Conservation (phyloP, 345 rosid species). For the Moricandia arvensis region DNA sequence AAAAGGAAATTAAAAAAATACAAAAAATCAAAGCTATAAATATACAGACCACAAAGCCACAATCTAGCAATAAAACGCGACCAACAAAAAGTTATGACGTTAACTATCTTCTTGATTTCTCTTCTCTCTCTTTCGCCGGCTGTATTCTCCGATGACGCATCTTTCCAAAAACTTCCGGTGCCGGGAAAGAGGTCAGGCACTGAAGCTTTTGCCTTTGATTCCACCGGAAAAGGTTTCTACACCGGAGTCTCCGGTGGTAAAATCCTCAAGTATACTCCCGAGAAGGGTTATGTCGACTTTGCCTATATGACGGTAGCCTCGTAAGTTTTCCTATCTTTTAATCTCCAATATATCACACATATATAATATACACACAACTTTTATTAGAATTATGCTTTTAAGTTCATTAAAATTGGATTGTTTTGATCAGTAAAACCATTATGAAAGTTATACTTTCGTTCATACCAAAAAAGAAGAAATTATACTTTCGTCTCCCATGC, state of each 20-base stretch:
- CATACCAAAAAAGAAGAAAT: too few species aligned
- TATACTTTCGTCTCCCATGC: not conserved
- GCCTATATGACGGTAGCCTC: slow-evolving; percentile 12
- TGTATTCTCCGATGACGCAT: not conserved
- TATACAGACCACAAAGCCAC: not conserved
- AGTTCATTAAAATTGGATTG: not conserved
- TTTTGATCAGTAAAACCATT: not conserved
- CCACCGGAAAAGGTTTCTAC: slow-evolving; percentile 38
- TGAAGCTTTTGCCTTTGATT: slow-evolving; percentile 36
- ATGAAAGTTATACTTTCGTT: not conserved
- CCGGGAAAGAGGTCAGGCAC: slow-evolving; percentile 31
- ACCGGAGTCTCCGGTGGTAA: slow-evolving; percentile 47
- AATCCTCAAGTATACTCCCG: slow-evolving; percentile 34
- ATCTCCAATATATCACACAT: not conserved
- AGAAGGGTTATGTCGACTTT: slow-evolving; percentile 28
- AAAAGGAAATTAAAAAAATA: not conserved
- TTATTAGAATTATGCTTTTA: not conserved
- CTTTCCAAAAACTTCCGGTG: slow-evolving; percentile 24
- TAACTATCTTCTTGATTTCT: slow-evolving; percentile 1
- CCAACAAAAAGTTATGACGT: slow-evolving; percentile 21
- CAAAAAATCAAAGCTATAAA: slow-evolving; percentile 17
- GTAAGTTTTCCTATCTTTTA: slow-evolving; percentile 18
- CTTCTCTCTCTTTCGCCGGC: slow-evolving; percentile 21
- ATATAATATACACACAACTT: not conserved
- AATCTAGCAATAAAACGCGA: slow-evolving; percentile 13